A percentile compares a stretch with the other conserved stretches of the same genome.
Evolutionary conservation across 139 green algal species (phyloP).

Genomic region (Nannochloris sp.): DNA sequence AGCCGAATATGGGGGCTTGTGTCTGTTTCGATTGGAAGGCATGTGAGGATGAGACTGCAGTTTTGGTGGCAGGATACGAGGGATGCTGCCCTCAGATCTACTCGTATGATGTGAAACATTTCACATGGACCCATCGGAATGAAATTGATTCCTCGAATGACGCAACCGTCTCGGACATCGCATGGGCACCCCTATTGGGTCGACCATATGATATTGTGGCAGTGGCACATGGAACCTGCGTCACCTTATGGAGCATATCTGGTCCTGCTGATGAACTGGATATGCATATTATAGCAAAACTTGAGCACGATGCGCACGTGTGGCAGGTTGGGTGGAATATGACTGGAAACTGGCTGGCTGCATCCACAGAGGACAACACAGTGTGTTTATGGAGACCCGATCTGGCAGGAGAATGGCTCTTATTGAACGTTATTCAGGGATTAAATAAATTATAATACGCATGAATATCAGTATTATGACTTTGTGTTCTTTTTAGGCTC

Average conservation of each 20-base stretch:
- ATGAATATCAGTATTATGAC: neutral
- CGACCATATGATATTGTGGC: conserved; percentile 20
- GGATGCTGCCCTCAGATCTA: conserved; percentile 7
- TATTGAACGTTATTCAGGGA: conserved; percentile 14
- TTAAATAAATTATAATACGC: neutral
- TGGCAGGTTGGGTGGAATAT: conserved; percentile 31
- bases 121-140: conserved; percentile 13
- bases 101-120: conserved; percentile 12
- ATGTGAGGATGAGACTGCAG: conserved; percentile 3
- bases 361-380: conserved; percentile 17
- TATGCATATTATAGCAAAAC: conserved; percentile 13
- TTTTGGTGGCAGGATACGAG: conserved; percentile 18
- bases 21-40: conserved; percentile 7
- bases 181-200: conserved; percentile 23
- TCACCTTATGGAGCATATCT: conserved; percentile 17
- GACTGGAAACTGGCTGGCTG: conserved; percentile 35
- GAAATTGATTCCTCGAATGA: neutral
- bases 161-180: conserved; percentile 8
- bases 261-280: conserved; percentile 16
- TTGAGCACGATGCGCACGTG: conserved; percentile 17
- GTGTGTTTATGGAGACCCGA: conserved; percentile 34
- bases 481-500: neutral
- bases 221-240: conserved; percentile 8
- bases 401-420: conserved; percentile 28
- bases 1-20: neutral